These are phyloP conservation scores for Peterozyma xylosa DNA, from an alignment of 805 yeast genomes.

Conservation along the genomic window DNA sequence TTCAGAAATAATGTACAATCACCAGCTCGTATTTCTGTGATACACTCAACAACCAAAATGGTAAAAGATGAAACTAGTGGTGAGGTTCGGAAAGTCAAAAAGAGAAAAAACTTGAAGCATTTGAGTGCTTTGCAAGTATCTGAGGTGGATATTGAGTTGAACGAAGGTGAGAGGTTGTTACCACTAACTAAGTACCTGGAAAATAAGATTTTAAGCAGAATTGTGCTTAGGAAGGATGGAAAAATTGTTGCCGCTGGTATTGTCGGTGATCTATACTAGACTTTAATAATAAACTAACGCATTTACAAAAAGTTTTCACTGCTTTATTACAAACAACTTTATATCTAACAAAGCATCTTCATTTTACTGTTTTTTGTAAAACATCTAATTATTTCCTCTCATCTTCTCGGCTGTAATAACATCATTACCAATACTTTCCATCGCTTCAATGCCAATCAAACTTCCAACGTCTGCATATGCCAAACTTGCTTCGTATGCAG, in stretches of 20 bases:
- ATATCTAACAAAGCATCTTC: no score
- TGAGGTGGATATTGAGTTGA: slow-evolving; percentile 44
- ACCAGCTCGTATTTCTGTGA: slow-evolving; percentile 56
- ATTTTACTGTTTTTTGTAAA: background rate
- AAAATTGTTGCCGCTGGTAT: slow-evolving; percentile 42
- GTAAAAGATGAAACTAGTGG: slow-evolving; percentile 10
- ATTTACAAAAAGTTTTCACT: no score
- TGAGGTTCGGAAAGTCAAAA: slow-evolving; percentile 26
- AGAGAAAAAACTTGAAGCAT: slow-evolving; percentile 46
- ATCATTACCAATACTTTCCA: slow-evolving; percentile 68
- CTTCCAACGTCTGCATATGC: slow-evolving; percentile 65
- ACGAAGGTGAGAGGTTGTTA: slow-evolving; percentile 31
- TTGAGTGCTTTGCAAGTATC: slow-evolving; percentile 56
- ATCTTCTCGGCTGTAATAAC: slow-evolving; percentile 65
- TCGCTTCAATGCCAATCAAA: slow-evolving; percentile 63
- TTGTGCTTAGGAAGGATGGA: slow-evolving; percentile 67
- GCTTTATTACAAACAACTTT: no score
- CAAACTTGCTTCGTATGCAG: slow-evolving; percentile 87
- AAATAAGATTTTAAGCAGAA: slow-evolving; percentile 50
- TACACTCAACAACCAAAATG: slow-evolving; percentile 26
- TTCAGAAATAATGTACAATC: slow-evolving; percentile 70
- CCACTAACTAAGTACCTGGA: slow-evolving; percentile 45
- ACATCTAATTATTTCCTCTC: slow-evolving; percentile 41
- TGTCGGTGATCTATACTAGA: background rate
- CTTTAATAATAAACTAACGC: no score